Evolutionary conservation across 139 green algal species (phyloP).

Genomic region (Astrephomene gubernaculifera): DNA sequence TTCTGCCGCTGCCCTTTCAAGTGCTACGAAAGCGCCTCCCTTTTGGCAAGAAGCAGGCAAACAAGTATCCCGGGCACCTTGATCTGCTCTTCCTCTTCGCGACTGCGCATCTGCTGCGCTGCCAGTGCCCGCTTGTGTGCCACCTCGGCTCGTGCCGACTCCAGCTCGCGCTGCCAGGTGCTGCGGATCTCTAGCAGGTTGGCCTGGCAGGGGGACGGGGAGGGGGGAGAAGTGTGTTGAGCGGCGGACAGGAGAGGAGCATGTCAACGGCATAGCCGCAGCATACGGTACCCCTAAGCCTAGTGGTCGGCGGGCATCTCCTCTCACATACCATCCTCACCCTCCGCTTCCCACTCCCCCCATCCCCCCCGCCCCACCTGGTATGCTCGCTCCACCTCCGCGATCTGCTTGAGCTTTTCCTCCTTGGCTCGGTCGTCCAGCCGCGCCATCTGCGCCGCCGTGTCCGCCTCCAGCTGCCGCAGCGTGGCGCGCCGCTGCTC

Average conservation of each 20-base stretch:
- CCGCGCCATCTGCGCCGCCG: constrained; percentile 46
- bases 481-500: constrained; percentile 38
- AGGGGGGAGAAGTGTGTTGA: not conserved
- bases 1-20: too few species aligned
- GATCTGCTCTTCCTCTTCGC: constrained; percentile 64
- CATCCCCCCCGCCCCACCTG: constrained; percentile 24
- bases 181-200: constrained; percentile 52
- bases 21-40: too few species aligned
- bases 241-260: not conserved
- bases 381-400: constrained; percentile 56
- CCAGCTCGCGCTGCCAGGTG: constrained; percentile 68
- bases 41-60: not conserved
- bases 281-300: too few species aligned
- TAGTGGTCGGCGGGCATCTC: too few species aligned
- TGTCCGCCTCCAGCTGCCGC: constrained; percentile 53
- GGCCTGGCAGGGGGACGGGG: constrained; percentile 12
- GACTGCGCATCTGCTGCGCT: constrained; percentile 46
- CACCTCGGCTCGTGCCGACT: constrained; percentile 50
- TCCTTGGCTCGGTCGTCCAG: constrained; percentile 76
- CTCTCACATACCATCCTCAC: too few species aligned
- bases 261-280: too few species aligned
- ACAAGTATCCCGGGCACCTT: constrained; percentile 58
- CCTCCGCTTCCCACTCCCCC: too few species aligned
- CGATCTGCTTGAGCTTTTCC: constrained; percentile 74
- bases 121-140: constrained; percentile 49